These are phyloP conservation scores for Henckelia pumila DNA, from an alignment of 257 asterid genomes.

Conservation along the genomic window DNA sequence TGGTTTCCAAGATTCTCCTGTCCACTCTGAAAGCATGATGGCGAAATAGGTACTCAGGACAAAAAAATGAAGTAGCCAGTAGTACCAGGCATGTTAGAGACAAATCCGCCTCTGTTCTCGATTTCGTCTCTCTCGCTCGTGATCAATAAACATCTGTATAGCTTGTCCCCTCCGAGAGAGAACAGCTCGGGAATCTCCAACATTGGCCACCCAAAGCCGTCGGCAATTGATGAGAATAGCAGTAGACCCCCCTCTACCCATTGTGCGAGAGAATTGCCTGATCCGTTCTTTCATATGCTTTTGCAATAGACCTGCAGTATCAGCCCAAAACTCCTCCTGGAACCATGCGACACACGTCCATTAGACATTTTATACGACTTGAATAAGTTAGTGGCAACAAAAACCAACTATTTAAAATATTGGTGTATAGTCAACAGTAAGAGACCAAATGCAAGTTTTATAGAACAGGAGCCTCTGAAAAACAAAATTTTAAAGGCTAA, in stretches of 20 bases:
- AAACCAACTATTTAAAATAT: not conserved
- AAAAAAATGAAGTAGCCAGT: no score
- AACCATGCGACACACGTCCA: slow-evolving; percentile 22
- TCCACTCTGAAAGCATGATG: not conserved
- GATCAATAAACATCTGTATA: slow-evolving; percentile 74
- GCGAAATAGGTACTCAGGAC: not conserved
- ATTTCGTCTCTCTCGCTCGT: slow-evolving; percentile 89
- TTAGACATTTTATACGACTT: not conserved
- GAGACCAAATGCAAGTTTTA: not conserved
- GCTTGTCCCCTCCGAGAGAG: slow-evolving; percentile 83
- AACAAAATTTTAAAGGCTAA: no score
- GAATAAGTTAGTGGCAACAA: not conserved
- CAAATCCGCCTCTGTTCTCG: slow-evolving; percentile 30
- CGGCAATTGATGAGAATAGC: slow-evolving; percentile 66
- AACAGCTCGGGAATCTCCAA: slow-evolving; percentile 95
- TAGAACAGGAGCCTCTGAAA: no score
- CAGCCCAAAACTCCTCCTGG: slow-evolving; percentile 77
- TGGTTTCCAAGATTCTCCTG: no score
- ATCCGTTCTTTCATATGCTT: slow-evolving; percentile 84
- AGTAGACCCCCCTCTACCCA: slow-evolving; percentile 92
- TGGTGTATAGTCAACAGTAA: not conserved
- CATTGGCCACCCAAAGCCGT: slow-evolving; percentile 84
- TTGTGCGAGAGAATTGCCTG: slow-evolving; percentile 76
- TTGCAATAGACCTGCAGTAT: slow-evolving; percentile 61
- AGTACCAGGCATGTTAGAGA: slow-evolving; percentile 99